Evolutionary conservation across 192 early-diverging fungal genomes (phyloP).

Genomic region (Backusella parvicylindrica): DNA sequence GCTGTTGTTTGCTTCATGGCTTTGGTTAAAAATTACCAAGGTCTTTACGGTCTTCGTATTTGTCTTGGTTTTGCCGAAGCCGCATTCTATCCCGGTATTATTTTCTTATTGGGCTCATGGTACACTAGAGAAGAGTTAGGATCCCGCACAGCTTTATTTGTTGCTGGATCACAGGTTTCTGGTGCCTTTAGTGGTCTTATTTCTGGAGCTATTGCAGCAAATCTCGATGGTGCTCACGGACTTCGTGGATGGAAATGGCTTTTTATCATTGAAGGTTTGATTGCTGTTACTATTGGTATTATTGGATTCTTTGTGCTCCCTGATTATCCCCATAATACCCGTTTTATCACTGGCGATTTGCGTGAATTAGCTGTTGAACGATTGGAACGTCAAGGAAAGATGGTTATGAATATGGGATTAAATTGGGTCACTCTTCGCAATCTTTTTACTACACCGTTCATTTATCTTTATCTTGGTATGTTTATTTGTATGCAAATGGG

Average conservation of each 20-base stretch:
- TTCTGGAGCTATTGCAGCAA: slow-evolving; percentile 6
- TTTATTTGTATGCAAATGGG: slow-evolving; percentile 24
- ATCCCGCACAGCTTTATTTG: slow-evolving; percentile 33
- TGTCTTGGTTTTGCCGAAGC: slow-evolving; percentile 35
- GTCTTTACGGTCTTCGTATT: slow-evolving; percentile 34
- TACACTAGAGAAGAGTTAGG: slow-evolving; percentile 36
- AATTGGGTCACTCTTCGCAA: slow-evolving; percentile 23
- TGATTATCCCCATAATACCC: slow-evolving; percentile 50
- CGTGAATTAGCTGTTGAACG: slow-evolving; percentile 22
- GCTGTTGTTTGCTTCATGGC: slow-evolving; percentile 27
- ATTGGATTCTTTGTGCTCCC: slow-evolving; percentile 43
- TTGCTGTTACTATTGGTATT: slow-evolving; percentile 44
- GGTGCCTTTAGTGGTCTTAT: slow-evolving; percentile 28
- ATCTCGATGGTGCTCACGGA: slow-evolving; percentile 46
- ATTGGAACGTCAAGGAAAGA: slow-evolving; percentile 16
- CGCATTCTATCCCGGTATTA: slow-evolving; percentile 20
- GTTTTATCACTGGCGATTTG: slow-evolving; percentile 47
- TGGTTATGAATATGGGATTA: slow-evolving; percentile 2
- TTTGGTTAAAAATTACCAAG: slow-evolving; percentile 18
- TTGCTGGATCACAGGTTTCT: slow-evolving; percentile 24
- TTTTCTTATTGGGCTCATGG: slow-evolving; percentile 38
- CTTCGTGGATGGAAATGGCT: slow-evolving; percentile 47
- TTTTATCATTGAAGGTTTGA: slow-evolving; percentile 55
- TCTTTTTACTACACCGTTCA: slow-evolving; percentile 16
- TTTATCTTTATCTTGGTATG: slow-evolving; percentile 10